These are phyloP conservation scores for Acorus gramineus DNA, from an alignment of 106 monocot species.

Conservation along the genomic window DNA sequence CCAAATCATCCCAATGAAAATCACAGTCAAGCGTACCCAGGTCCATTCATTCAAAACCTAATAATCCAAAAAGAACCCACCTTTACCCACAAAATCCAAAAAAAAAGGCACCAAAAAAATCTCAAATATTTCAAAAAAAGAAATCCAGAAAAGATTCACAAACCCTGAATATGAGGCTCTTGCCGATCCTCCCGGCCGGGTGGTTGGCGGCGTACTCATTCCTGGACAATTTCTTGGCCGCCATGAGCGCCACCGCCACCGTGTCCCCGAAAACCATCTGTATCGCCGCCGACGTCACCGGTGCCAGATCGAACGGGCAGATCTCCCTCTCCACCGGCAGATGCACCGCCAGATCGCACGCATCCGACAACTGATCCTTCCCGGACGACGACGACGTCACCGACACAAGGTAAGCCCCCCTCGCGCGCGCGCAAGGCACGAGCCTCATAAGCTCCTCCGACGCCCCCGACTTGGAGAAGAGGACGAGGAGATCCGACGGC, in stretches of 20 bases:
- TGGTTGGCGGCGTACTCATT: conserved; percentile 75
- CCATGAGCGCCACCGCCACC: conserved; percentile 59
- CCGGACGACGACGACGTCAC: conserved; percentile 28
- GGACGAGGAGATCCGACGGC: conserved; percentile 45
- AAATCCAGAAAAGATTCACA: background rate
- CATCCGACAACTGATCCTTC: no score
- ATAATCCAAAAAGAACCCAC: no score
- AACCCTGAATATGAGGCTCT: conserved; percentile 85
- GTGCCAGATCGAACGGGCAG: conserved; percentile 78
- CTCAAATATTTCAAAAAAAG: no score
- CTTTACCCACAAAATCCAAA: no score
- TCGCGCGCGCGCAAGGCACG: conserved; percentile 66
- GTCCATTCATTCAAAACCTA: no score
- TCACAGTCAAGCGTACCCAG: no score
- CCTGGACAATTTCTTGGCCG: conserved; percentile 35
- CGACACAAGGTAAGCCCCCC: conserved; percentile 55
- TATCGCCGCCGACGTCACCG: conserved; percentile 61
- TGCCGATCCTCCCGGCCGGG: conserved; percentile 77
- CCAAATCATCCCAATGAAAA: no score
- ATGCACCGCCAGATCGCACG: conserved; percentile 57
- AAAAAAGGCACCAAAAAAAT: no score
- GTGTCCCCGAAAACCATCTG: conserved; percentile 80
- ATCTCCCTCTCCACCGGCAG: conserved; percentile 55
- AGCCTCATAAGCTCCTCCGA: conserved; percentile 66
- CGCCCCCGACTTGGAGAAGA: conserved; percentile 81